These are phyloP conservation scores for Bolboschoenoplectus hybrid DNA, from an alignment of 202 grass and related monocot species.

Conservation along the genomic window DNA sequence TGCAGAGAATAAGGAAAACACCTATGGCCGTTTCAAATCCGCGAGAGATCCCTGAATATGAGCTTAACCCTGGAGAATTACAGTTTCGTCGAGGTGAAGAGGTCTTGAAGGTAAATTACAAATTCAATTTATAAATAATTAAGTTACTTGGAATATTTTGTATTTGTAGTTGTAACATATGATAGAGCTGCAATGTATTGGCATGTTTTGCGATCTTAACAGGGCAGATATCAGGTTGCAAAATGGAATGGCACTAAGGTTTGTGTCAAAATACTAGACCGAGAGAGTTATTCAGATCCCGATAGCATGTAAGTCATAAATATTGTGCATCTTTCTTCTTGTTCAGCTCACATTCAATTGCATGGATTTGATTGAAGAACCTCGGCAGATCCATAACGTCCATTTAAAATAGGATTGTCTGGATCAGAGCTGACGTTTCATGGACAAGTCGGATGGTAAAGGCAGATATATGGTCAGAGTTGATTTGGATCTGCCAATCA, in stretches of 20 bases:
- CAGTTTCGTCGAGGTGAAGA: slow-evolving; percentile 83
- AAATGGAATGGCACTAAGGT: slow-evolving; percentile 98
- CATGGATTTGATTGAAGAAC: background rate
- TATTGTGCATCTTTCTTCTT: background rate
- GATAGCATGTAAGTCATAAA: slow-evolving; percentile 62
- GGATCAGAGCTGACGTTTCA: background rate
- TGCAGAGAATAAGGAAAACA: slow-evolving; percentile 68
- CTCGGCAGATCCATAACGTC: background rate
- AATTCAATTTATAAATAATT: slow-evolving; percentile 16
- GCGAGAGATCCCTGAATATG: slow-evolving; percentile 88
- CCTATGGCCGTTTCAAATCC: slow-evolving; percentile 77
- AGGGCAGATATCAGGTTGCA: slow-evolving; percentile 88
- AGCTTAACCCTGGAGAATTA: slow-evolving; percentile 78
- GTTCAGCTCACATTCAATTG: background rate
- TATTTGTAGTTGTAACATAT: slow-evolving; percentile 11
- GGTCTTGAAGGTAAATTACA: slow-evolving; percentile 54
- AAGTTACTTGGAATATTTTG: background rate
- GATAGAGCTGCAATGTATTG: slow-evolving; percentile 16
- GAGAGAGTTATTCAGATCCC: slow-evolving; percentile 68
- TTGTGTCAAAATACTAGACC: slow-evolving; percentile 93
- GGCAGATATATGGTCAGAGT: background rate
- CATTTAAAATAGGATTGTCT: background rate
- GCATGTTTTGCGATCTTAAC: slow-evolving; percentile 31
- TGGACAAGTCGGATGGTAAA: background rate
- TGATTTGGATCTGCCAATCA: background rate